Evolutionary conservation across 1,284 basidiomycete genomes (phyloP), one percentile per base, ranked within the genome.

Genomic region (Uromyces viciae-fabae): DNA sequence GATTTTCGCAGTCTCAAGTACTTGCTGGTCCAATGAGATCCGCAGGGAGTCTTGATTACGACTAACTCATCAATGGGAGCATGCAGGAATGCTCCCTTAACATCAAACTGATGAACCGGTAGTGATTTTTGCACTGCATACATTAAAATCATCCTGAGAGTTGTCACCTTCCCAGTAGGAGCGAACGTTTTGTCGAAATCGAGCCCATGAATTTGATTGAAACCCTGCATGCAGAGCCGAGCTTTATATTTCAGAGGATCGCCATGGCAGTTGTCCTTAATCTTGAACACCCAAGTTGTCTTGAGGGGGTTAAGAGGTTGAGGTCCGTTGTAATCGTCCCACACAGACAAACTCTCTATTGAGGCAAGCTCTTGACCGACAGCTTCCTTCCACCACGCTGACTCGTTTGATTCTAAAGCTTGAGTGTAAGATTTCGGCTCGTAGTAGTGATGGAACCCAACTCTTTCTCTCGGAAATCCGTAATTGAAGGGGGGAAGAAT

Each of bases 231-330:
- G 31, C 72, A 75, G 8, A 75, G 72, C 36, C 25, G 22, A 11
- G 52, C 72, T 19, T 75, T 75, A 22, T 75, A 19, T 58, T 75
- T 56, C n/a, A 54, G 22, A 3, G 54, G 54, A 52, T 74, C 72
- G 1, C 72, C 49, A n/a, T 74, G 46, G 36, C 22, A 28, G 22
- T 56, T 74, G 14, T 52, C 38, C 22, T 75, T 75, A 1, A 36
- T 36, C n/a, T 38, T 28, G 46, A 73, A 73, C 1, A 56, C 72
- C 72, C 72, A 75, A n/a, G 40, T 64, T 1, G 74, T 62, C 0
- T n/a, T 28, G 1, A 76, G 9, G 1, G 74, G 25, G 7, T 62
- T 60, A 25, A 40, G 40, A 1, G 17, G 56, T 40, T 60, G 8
- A 25, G 56, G n/a, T n/a, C n/a, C 17, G 25, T 76, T 33, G 19